phyloP scores from a whole-genome alignment of 495 filamentous ascomycete genomes.

The Bacidia gigantensis region DNA sequence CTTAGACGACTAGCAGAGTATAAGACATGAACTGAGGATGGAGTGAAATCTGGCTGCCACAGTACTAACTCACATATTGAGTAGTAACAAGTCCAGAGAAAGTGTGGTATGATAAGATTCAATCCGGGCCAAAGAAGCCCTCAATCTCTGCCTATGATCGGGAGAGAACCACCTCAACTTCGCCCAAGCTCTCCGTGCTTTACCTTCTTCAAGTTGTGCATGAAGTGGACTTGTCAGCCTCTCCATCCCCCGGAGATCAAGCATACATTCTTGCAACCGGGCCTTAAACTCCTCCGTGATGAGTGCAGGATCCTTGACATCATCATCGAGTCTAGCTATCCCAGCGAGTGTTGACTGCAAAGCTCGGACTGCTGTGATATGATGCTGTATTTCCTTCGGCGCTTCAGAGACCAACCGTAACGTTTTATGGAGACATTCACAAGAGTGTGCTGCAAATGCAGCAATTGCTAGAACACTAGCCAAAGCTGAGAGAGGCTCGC shows the following conservation, averaged over 20 bases:
- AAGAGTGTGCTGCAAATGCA: not conserved
- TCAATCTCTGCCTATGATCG: not conserved
- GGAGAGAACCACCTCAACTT: not conserved
- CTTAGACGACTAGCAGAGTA: not conserved
- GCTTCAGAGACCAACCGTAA: not conserved
- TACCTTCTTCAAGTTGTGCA: not conserved
- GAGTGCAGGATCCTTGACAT: not conserved
- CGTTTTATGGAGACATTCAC: not conserved
- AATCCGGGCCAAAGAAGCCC: not conserved
- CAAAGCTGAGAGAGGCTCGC: not conserved
- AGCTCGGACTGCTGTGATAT: not conserved
- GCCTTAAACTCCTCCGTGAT: not conserved
- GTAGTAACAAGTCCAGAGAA: not conserved
- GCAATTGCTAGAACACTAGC: not conserved
- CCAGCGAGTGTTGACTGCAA: not conserved
- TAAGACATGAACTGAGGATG: not conserved
- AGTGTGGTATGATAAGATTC: not conserved
- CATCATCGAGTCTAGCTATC: not conserved
- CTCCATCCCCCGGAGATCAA: not conserved
- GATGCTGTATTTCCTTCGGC: not conserved
- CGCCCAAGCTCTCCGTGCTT: too few relatives aligned
- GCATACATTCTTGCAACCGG: not conserved
- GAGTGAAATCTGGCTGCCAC: not conserved
- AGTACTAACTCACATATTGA: not conserved
- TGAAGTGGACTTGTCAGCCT: not conserved